A percentile compares a stretch with the other conserved stretches of the same genome.
Evolutionary conservation across 1,284 basidiomycete species (phyloP).

Genomic region (Boletellus dicymbophilus): DNA sequence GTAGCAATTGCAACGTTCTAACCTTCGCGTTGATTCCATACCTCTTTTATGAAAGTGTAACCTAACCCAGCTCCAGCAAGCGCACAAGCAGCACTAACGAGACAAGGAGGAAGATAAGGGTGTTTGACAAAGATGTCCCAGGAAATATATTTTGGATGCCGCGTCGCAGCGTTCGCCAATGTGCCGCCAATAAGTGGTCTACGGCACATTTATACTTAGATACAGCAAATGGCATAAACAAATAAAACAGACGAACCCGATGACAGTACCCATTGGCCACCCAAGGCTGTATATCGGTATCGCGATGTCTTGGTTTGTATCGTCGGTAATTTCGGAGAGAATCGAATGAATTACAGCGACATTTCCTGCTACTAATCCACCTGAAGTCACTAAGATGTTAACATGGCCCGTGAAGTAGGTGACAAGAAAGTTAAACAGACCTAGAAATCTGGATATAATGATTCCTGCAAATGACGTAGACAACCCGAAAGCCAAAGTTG

Average conservation of each 20-base stretch:
- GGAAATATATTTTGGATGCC: conserved; percentile 18
- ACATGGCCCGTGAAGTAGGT: conserved; percentile 14
- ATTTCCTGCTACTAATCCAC: conserved; percentile 60
- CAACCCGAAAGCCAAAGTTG: conserved; percentile 53
- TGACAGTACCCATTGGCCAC: conserved; percentile 20
- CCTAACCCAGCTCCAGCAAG: conserved; percentile 14
- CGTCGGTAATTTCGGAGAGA: conserved; percentile 61
- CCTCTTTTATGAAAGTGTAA: conserved; percentile 25
- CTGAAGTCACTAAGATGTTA: conserved; percentile 20
- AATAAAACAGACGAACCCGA: conserved; percentile 14
- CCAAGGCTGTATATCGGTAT: conserved; percentile 43
- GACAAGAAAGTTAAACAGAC: conserved; percentile 34
- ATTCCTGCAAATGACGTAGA: conserved; percentile 50
- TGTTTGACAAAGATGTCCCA: conserved; percentile 19
- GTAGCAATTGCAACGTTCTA: background rate
- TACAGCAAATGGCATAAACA: too few species aligned
- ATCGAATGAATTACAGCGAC: conserved; percentile 51
- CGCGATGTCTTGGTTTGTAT: conserved; percentile 59
- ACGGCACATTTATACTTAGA: background rate
- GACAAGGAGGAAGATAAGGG: conserved; percentile 27
- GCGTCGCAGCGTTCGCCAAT: conserved; percentile 17
- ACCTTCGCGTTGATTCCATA: background rate
- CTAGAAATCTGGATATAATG: conserved; percentile 17
- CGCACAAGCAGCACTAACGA: conserved; percentile 13
- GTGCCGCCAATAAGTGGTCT: conserved; percentile 24